Percentiles rank a stretch among this genome's conserved stretches.
phyloP scores from a whole-genome alignment of 139 green algal genomes.

The Chlorella sorokiniana region DNA sequence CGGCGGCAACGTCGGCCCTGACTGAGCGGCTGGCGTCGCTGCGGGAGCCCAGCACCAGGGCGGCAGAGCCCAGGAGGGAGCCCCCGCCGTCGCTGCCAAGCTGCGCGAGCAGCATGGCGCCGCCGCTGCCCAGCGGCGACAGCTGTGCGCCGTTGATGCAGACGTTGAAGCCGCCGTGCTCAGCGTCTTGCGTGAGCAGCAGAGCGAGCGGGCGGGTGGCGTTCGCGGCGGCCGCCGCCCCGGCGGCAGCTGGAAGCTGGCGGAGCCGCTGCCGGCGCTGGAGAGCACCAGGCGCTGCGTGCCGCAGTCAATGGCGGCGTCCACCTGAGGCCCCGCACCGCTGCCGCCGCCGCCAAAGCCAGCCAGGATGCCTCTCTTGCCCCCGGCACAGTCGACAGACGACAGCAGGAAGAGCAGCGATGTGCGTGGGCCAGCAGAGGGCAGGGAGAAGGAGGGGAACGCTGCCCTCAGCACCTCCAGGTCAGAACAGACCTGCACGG shows the following conservation, averaged over 20 bases:
- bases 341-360: background rate
- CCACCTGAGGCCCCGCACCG: background rate
- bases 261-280: too few relatives aligned
- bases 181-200: background rate
- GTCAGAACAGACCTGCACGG: slow-evolving; percentile 2
- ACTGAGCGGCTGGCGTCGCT: background rate
- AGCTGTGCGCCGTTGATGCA: slow-evolving; percentile 16
- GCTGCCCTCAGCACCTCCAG: slow-evolving; percentile 1
- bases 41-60: slow-evolving; percentile 12
- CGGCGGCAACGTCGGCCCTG: background rate
- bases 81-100: background rate
- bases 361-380: background rate
- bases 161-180: background rate
- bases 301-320: background rate
- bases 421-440: background rate
- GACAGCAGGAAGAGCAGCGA: background rate
- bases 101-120: background rate
- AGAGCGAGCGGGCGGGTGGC: background rate
- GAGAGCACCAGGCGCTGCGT: background rate
- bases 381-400: background rate
- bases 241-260: background rate
- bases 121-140: background rate
- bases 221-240: too few relatives aligned
- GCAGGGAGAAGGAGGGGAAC: slow-evolving; percentile 19
- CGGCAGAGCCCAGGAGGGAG: background rate